Conservation (phyloP, 306 rosid genomes). For the Vigna angularis region DNA sequence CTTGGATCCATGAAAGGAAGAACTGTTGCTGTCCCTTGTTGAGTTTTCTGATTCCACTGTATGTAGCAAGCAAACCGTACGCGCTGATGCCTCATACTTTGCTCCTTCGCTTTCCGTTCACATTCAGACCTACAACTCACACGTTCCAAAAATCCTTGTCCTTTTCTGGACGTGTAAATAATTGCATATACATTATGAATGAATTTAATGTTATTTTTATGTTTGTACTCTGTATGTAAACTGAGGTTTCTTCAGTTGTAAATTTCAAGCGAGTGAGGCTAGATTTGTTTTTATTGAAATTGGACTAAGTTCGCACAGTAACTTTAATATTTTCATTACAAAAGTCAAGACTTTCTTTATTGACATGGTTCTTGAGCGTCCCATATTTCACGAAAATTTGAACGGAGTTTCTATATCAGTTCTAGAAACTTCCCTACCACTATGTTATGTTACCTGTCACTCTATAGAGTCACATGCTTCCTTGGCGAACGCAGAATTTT, state of each 20-base stretch:
- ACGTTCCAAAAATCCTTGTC: not conserved
- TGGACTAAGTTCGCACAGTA: not conserved
- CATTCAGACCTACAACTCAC: slow-evolving; percentile 18
- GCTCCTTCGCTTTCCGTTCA: slow-evolving; percentile 27
- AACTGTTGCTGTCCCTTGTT: not conserved
- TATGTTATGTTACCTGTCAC: not conserved
- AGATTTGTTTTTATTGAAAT: not conserved
- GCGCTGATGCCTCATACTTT: not conserved
- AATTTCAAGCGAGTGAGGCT: not conserved
- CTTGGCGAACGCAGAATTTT: not conserved
- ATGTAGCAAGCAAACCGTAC: not conserved
- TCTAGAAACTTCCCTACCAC: not conserved
- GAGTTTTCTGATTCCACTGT: not conserved
- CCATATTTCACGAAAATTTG: not conserved
- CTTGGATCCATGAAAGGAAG: not conserved
- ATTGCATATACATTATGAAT: not conserved
- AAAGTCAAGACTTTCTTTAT: not conserved
- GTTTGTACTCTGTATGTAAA: not conserved
- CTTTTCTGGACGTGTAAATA: not conserved
- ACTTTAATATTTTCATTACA: not conserved
- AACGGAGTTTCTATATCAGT: not conserved
- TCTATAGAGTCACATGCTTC: slow-evolving; percentile 10
- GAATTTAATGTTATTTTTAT: not conserved
- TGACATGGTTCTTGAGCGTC: not conserved
- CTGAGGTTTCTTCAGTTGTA: not conserved